A percentile compares a stretch with the other conserved stretches of the same genome.
Conservation (phyloP, 192 early-diverging fungal genomes). For the Phlyctochytrium bullatum region DNA sequence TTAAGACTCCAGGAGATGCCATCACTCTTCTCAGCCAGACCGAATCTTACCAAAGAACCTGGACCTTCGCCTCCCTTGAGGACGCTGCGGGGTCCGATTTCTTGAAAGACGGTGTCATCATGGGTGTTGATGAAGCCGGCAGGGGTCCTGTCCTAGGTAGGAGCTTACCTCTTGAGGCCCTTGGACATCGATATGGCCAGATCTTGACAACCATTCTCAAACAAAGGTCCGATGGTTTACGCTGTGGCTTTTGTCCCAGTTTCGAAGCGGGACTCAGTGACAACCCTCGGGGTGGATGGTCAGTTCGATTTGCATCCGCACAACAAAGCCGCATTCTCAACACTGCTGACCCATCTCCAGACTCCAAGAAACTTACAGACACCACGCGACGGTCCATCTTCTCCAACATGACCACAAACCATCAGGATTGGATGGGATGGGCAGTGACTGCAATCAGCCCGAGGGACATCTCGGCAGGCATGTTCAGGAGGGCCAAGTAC, state of each 20-base stretch:
- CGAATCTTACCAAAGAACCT: neutral
- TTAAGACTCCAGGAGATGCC: neutral
- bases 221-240: constrained; percentile 92
- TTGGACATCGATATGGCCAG: neutral
- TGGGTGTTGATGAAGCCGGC: constrained; percentile 98
- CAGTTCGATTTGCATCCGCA: neutral
- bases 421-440: constrained; percentile 76
- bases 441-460: constrained; percentile 80
- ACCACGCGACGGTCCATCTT: constrained; percentile 71
- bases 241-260: constrained; percentile 78
- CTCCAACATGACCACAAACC: constrained; percentile 47
- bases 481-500: constrained; percentile 83
- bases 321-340: neutral
- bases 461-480: constrained; percentile 86
- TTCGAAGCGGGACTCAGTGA: constrained; percentile 61
- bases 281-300: constrained; percentile 80
- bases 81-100: neutral
- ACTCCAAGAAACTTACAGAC: constrained; percentile 93
- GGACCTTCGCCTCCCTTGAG: neutral
- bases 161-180: neutral
- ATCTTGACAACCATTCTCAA: no score
- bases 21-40: neutral
- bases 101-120: neutral
- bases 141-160: constrained; percentile 88
- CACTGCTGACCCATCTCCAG: constrained; percentile 38